Evolutionary conservation across 2,329 filamentous ascomycete species (phyloP).

Genomic region (Penicillium sp.): DNA sequence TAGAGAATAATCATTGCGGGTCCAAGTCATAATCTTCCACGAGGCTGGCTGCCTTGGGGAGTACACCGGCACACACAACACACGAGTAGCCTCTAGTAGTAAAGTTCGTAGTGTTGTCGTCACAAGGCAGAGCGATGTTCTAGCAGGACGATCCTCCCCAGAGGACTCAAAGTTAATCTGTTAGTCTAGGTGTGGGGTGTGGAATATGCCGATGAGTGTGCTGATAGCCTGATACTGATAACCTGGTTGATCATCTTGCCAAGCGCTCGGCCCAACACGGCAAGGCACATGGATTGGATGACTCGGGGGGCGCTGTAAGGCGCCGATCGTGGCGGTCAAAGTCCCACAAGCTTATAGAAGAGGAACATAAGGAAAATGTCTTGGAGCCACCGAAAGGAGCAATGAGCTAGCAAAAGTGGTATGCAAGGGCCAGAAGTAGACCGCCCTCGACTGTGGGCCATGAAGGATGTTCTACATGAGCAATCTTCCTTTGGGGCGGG

Average conservation of each 20-base stretch:
- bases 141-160: not conserved
- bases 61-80: not conserved
- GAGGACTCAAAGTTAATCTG: not conserved
- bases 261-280: not conserved
- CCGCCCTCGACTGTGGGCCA: slow-evolving; percentile 1
- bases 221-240: not conserved
- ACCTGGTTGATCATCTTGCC: not conserved
- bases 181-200: not conserved
- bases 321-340: not conserved
- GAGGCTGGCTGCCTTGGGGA: not conserved
- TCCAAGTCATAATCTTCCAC: not conserved
- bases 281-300: not conserved
- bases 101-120: not conserved
- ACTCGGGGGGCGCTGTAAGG: not conserved
- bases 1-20: not conserved
- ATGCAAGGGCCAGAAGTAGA: slow-evolving; percentile 8
- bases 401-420: not conserved
- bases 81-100: not conserved
- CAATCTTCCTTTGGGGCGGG: not conserved
- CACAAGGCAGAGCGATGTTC: not conserved
- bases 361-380: not conserved
- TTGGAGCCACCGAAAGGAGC: not conserved
- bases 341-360: not conserved
- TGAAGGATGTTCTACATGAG: not conserved
- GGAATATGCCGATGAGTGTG: not conserved